phyloP scores from a whole-genome alignment of 208 protist genomes.

The Trypanosoma melophagium region DNA sequence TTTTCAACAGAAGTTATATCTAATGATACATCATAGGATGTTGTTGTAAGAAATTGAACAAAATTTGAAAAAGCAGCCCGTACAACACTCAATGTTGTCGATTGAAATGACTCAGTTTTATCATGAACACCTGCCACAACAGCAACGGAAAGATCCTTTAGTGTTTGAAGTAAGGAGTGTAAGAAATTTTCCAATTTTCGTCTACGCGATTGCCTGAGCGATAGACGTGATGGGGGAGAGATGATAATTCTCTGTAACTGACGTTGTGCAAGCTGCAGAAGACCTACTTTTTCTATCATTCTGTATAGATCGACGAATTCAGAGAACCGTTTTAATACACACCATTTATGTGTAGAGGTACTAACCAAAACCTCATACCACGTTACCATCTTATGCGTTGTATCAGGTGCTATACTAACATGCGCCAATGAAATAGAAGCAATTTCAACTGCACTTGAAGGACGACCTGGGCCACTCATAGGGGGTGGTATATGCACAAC shows the following conservation, averaged over 20 bases:
- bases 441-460: conserved; percentile 17
- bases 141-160: conserved; percentile 19
- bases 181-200: conserved; percentile 13
- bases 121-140: background rate
- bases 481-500: conserved; percentile 20
- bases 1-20: background rate
- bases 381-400: conserved; percentile 12
- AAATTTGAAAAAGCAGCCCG: conserved; percentile 16
- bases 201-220: background rate
- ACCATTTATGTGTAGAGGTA: conserved; percentile 22
- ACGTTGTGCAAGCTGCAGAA: conserved; percentile 6
- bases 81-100: background rate
- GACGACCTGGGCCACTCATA: conserved; percentile 1
- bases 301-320: conserved; percentile 21
- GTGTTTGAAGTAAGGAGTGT: conserved; percentile 10
- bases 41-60: conserved; percentile 20
- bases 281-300: conserved; percentile 11
- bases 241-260: conserved; percentile 2
- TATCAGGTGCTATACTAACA: conserved; percentile 2
- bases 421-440: conserved; percentile 5
- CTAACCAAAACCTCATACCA: conserved; percentile 27
- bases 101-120: background rate
- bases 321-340: conserved; percentile 31
- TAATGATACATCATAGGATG: conserved; percentile 5
- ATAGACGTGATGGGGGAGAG: conserved; percentile 14